These are phyloP conservation scores for Pichia exigua DNA, from an alignment of 805 yeast genomes.

Conservation along the genomic window DNA sequence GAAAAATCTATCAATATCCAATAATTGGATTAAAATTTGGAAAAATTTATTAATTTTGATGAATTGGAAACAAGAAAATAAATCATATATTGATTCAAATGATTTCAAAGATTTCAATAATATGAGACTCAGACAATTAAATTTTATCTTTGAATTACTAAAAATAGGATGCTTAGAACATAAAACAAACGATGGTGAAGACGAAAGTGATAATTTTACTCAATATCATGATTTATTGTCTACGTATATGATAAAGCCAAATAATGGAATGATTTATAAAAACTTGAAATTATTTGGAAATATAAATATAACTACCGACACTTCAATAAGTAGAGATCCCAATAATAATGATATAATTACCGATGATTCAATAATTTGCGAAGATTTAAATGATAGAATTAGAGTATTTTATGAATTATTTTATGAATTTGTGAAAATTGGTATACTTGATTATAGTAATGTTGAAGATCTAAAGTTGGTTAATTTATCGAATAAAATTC, in stretches of 20 bases:
- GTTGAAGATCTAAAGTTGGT: slow-evolving; percentile 37
- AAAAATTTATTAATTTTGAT: slow-evolving; percentile 60
- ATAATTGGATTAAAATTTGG: slow-evolving; percentile 59
- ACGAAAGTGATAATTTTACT: neutral
- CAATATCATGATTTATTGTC: slow-evolving; percentile 41
- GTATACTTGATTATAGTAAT: slow-evolving; percentile 42
- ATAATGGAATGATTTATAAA: slow-evolving; percentile 32
- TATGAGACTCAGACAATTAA: slow-evolving; percentile 30
- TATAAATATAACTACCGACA: slow-evolving; percentile 3
- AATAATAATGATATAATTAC: neutral
- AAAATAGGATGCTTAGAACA: slow-evolving; percentile 19
- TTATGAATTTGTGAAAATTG: slow-evolving; percentile 38
- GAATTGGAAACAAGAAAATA: slow-evolving; percentile 48
- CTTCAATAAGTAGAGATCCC: neutral
- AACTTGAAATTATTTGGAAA: slow-evolving; percentile 50
- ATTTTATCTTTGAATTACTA: slow-evolving; percentile 27
- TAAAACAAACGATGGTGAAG: slow-evolving; percentile 7
- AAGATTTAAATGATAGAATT: slow-evolving; percentile 51
- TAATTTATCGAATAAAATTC: slow-evolving; percentile 11
- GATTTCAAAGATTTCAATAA: slow-evolving; percentile 15
- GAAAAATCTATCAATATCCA: slow-evolving; percentile 43
- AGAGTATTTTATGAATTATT: slow-evolving; percentile 48
- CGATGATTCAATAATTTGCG: slow-evolving; percentile 31
- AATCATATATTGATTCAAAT: slow-evolving; percentile 14
- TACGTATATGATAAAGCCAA: slow-evolving; percentile 45